Evolutionary conservation across 2,329 filamentous ascomycete genomes (phyloP), one percentile per base, ranked within the genome.

Genomic region (Ascochyta fabae): DNA sequence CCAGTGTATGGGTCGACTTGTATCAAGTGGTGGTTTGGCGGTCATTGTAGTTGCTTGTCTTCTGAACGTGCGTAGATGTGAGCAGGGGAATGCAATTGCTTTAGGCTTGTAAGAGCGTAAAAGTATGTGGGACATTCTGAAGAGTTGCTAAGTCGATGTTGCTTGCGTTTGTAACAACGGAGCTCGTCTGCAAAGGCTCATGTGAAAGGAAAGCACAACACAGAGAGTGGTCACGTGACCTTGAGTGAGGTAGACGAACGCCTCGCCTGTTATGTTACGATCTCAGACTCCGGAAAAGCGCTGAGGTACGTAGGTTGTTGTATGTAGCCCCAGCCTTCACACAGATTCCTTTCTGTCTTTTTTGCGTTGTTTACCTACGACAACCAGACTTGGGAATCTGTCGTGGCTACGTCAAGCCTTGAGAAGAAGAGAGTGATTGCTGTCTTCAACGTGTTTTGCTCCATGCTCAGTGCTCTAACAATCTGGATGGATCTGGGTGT

Each of bases 1-100:
- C 61, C 77, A 71, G 40, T 75, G 71, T 13, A 77, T 62, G 16
- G 65, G 61, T 16, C 48, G 35, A 33, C 3, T 35, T 19, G 27
- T 56, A 10, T 44, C 29, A 10, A 47, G 10, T 15, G 27, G 23
- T 15, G 29, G 38, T 35, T 48, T 53, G 26, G 57, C 39, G 22
- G 61, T 54, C 66, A 65, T 68, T 45, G 55, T 59, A 15, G 27
- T 50, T 33, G 22, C 15, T 22, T 23, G 31, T 22, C 13, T 23
- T 23, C 16, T 24, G 19, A 39, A 13, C 3, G 2, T 12, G 36
- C 36, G 19, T 23, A 10, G 16, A 24, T 5, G 3, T 24, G 12
- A 23, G 24, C 8, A 15, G 6, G 19, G 19, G 3, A 24, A 23
- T 13, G 36, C 19, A 23, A 10, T 39, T 9, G 10, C 2, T 9